These are phyloP conservation scores for Clarireedia hainanense DNA, from an alignment of 2,329 filamentous ascomycete genomes.

Conservation along the genomic window DNA sequence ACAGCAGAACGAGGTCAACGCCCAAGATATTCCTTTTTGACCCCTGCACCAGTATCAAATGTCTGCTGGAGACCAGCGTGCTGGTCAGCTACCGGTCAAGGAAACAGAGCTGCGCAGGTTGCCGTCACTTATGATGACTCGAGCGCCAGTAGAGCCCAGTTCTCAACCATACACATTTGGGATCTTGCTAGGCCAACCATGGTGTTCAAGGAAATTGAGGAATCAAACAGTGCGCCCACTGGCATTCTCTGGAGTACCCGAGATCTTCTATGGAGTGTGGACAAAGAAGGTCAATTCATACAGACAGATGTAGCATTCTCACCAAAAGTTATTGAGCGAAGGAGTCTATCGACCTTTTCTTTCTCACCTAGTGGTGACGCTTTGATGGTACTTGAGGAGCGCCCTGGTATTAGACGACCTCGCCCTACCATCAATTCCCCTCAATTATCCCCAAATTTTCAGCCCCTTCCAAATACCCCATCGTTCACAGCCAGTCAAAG, in stretches of 20 bases:
- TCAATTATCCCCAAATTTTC: constrained; percentile 18
- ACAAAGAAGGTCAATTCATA: constrained; percentile 52
- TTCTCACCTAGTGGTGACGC: constrained; percentile 54
- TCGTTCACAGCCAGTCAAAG: constrained; percentile 51
- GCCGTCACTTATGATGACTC: constrained; percentile 55
- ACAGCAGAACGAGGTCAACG: constrained; percentile 57
- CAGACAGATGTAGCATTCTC: constrained; percentile 60
- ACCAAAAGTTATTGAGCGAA: constrained; percentile 53
- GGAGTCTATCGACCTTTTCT: constrained; percentile 51
- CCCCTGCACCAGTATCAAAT: constrained; percentile 50
- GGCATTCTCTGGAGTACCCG: constrained; percentile 56
- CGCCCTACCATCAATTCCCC: constrained; percentile 28
- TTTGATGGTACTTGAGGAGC: constrained; percentile 54
- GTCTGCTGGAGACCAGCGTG: constrained; percentile 57
- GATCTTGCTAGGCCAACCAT: constrained; percentile 60
- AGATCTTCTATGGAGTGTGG: constrained; percentile 59
- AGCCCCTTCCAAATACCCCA: constrained; percentile 39
- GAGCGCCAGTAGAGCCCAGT: constrained; percentile 45
- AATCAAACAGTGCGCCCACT: constrained; percentile 49
- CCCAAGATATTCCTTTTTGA: constrained; percentile 52
- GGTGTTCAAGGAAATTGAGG: constrained; percentile 58
- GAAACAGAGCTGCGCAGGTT: constrained; percentile 51
- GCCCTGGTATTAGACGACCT: constrained; percentile 39
- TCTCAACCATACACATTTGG: constrained; percentile 56
- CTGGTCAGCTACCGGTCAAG: constrained; percentile 57